These are phyloP conservation scores for Proliferodiscus dingleyae DNA, from an alignment of 2,329 filamentous ascomycete species.

Conservation along the genomic window DNA sequence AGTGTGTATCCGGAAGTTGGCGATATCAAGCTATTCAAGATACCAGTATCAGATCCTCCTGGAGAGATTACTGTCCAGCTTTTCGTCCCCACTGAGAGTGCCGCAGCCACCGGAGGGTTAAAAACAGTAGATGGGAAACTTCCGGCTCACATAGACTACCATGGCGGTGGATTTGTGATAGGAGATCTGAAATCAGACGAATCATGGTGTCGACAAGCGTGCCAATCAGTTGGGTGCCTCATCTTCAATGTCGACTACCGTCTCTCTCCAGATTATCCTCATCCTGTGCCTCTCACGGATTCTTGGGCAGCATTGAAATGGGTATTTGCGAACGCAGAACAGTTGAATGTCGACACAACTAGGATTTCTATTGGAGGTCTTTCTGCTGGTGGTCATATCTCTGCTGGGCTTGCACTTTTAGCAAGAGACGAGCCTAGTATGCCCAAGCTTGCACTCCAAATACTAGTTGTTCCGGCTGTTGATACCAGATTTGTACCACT, in stretches of 20 bases:
- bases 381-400: conserved; percentile 18
- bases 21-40: conserved; percentile 7
- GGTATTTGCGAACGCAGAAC: conserved; percentile 20
- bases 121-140: conserved; percentile 11
- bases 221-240: conserved; percentile 20
- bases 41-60: conserved; percentile 14
- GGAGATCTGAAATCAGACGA: conserved; percentile 17
- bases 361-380: conserved; percentile 17
- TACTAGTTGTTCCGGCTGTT: conserved; percentile 34
- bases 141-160: conserved; percentile 20
- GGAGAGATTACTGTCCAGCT: conserved; percentile 18
- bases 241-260: conserved; percentile 39
- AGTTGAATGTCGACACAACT: conserved; percentile 13
- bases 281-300: conserved; percentile 40
- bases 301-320: conserved; percentile 41
- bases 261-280: conserved; percentile 41
- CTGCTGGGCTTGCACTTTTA: conserved; percentile 16
- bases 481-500: conserved; percentile 33
- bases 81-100: conserved; percentile 16
- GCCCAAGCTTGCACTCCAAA: conserved; percentile 31
- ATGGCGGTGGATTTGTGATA: conserved; percentile 23
- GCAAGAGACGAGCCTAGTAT: conserved; percentile 20
- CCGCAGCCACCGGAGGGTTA: conserved; percentile 10
- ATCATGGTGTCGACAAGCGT: conserved; percentile 19
- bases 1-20: conserved; percentile 17